Base-by-base conservation (phyloP, 2,329 filamentous ascomycete genomes). In the Aspergillus sojae region DNA sequence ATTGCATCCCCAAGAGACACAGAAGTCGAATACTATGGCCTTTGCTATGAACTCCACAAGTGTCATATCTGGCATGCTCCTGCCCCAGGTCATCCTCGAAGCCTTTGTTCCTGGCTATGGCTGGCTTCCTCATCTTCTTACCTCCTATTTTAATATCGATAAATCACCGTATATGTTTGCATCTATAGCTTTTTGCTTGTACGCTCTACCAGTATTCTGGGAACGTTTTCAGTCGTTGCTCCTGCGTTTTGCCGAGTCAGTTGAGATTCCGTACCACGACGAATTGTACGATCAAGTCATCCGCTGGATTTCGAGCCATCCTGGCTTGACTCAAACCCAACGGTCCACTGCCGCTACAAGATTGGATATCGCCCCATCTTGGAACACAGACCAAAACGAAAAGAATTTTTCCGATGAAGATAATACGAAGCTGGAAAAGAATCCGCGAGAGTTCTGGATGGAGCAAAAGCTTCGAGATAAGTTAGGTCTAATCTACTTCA, bases 321-420 rank as follows among this genome's bases (percentile, higher is more conserved):
- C 41, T 21, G n/a, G n/a, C 16, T 45, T 45, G 41, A 16, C 4
- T 19, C 19, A 45, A 45, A 45, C 41, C 3, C 41, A 19, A 45
- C 41, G n/a, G 21, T 45, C 41, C 21, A 45, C 26, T 26, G 26
- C 26, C 26, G 26, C 41, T 21, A 23, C 41, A 45, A 45, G n/a
- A 45, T 7, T 19, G n/a, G 16, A 45, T 7, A 5, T 45, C 9
- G n/a, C n/a, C 41, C n/a, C 19, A 45, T 19, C 16, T 45, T 45
- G 41, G 41, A 45, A 19, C n/a, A 19, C 16, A 6, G 19, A 45
- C 21, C 2, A 23, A 45, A n/a, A 19, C 2, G 55, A 61, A 6
- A n/a, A 28, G 43, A 48, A 64, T 23, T 54, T 61, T 5, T 64
- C 54, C 30, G 12, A 61, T 34, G 21, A 16, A 30, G 58, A 61